Evolutionary conservation across 2,329 filamentous ascomycete genomes (phyloP), one percentile per base, ranked within the genome.

Genomic region (Colletotrichum magnum): DNA sequence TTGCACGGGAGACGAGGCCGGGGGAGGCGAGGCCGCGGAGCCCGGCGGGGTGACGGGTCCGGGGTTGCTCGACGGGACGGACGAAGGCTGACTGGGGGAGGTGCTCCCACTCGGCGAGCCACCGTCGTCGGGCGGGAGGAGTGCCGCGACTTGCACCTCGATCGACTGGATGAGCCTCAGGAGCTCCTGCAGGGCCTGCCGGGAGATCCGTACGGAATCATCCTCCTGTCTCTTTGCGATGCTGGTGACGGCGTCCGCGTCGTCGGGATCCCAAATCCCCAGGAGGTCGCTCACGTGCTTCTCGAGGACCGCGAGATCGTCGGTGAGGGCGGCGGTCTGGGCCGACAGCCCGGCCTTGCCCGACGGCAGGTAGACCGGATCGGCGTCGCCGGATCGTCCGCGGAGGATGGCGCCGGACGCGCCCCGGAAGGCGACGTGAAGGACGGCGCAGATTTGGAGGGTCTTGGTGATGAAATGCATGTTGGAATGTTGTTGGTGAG

Each of bases 391-490:
- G 24, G 57, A 47, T 6, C 64, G 64, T 58, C 68, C 58, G n/a
- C 68, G 70, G 12, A 72, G 65, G 52, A 72, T 68, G 15, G 70
- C 70, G 28, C 64, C 65, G 24, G 62, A 64, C 51, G 65, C 67
- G 69, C 58, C 65, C 47, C 64, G 65, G 6, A 71, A 65, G 62
- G 52, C 65, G 51, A 64, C 58, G 28, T 68, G 63, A 26, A 72
- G 47, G 5, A 59, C 36, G 64, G 69, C 57, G 41, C 45, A 57
- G 32, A 45, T 45, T 39, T 59, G 57, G 32, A 63, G 10, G 36
- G 69, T 53, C n/a, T 66, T 71, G 18, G 58, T 62, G 43, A 69
- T 50, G 60, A 71, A 54, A 57, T 64, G 65, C 70, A 72, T 72
- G 2, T 64, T 66, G 56, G 53, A 62, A 61, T 64, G 57, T 58